Base-by-base conservation (phyloP, 2,329 filamentous ascomycete genomes). In the Fusarium sp. region DNA sequence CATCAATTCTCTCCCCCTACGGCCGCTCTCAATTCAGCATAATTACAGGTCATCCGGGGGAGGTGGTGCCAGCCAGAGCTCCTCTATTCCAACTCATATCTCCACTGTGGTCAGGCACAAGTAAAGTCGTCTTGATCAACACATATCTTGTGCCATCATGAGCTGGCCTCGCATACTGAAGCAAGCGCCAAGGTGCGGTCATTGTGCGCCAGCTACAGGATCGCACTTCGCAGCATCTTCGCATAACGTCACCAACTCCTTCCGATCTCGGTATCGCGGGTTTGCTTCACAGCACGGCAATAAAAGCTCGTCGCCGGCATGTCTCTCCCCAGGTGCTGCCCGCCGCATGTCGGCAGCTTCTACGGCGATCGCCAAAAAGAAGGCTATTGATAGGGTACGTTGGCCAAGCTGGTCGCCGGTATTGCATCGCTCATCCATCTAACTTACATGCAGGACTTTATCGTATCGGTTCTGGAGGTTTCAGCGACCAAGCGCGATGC, bases 401-500 rank as follows among this genome's bases (percentile, higher is more conserved):
- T 23, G 19, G 23, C 19, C 41, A 13, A 25, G 41, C 6, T 3
- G 10, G 9, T 25, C n/a, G 18, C 26, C 11, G n/a, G 13, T 28
- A 39, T 6, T 34, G 28, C 21, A 28, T 23, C 43, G n/a, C 19
- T 13, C 49, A 8, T n/a, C 16, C 13, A 37, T 61, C 69, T 71
- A 49, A 75, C 58, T 41, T 10, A 23, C 37, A 11, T 30, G 14
- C 70, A 94, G 91, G 93, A 97, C 76, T 91, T 97, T 75, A 90
- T 97, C 74, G 86, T 97, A 31, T 94, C 93, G 18, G 88, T 98
- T 6, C 84, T 99, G 31, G 93, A 93, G 75, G 93, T 94, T 19
- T 93, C 94, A 13, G 92, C 94, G 8, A 98, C 95, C 0, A 97
- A 94, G 80, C 90, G 96, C 74, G 96, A 99, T 82, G 94, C 94